Conservation (phyloP, 78 protist species). For the Dictyostelium brefeldianum region DNA sequence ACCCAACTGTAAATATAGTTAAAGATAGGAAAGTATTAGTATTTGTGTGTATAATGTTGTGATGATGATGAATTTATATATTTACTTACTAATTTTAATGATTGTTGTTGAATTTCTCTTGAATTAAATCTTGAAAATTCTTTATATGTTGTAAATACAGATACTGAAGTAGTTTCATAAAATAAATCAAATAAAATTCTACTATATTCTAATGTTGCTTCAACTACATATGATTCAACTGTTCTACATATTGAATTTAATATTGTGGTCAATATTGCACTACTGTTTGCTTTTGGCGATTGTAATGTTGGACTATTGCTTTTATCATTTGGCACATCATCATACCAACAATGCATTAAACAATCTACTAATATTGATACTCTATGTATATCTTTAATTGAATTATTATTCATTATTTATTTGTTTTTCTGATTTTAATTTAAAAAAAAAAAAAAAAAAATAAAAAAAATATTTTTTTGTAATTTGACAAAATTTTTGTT, state of each 20-base stretch:
- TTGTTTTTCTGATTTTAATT: not conserved
- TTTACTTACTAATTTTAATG: constrained; percentile 28
- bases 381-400: not conserved
- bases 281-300: not conserved
- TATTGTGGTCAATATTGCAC: not conserved
- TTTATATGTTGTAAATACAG: constrained; percentile 27
- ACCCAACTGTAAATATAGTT: not conserved
- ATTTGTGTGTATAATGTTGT: not conserved
- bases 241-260: not conserved
- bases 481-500: too few species aligned
- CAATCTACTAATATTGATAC: constrained; percentile 37
- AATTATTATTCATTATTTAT: constrained; percentile 2
- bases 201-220: constrained; percentile 50
- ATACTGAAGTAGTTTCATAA: constrained; percentile 4
- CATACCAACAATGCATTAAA: constrained; percentile 37
- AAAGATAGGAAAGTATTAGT: not conserved
- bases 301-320: not conserved
- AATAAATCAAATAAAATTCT: constrained; percentile 47
- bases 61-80: not conserved
- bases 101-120: constrained; percentile 28
- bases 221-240: constrained; percentile 24
- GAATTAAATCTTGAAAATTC: constrained; percentile 5
- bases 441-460: not conserved
- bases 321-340: not conserved
- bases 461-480: not conserved